These are phyloP conservation scores for Wickerhamiella dianesei DNA, from an alignment of 805 yeast genomes.

Conservation along the genomic window DNA sequence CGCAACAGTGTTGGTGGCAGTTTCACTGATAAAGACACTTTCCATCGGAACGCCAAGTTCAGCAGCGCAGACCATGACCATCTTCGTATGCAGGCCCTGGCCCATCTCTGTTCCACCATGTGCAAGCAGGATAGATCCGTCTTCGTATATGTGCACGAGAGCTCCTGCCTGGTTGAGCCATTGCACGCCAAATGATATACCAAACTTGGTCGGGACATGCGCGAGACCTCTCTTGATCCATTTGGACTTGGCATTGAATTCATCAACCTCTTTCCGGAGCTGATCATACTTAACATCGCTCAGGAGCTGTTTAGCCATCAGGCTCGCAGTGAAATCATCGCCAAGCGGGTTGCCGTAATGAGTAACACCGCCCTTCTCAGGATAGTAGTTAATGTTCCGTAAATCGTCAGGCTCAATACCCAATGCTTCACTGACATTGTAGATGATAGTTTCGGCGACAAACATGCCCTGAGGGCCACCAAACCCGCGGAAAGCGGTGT, in stretches of 20 bases:
- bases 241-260: slow-evolving; percentile 29
- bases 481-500: slow-evolving; percentile 38
- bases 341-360: slow-evolving; percentile 31
- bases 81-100: slow-evolving; percentile 36
- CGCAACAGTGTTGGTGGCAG: slow-evolving; percentile 35
- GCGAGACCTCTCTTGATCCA: slow-evolving; percentile 38
- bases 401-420: slow-evolving; percentile 30
- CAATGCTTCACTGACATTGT: slow-evolving; percentile 30
- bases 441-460: slow-evolving; percentile 30
- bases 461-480: slow-evolving; percentile 42
- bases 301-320: slow-evolving; percentile 27
- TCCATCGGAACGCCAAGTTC: slow-evolving; percentile 32
- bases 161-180: slow-evolving; percentile 39
- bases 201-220: slow-evolving; percentile 36
- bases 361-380: slow-evolving; percentile 23
- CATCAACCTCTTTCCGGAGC: slow-evolving; percentile 28
- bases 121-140: slow-evolving; percentile 34
- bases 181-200: slow-evolving; percentile 35
- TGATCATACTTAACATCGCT: slow-evolving; percentile 27
- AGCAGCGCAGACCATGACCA: slow-evolving; percentile 36
- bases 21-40: slow-evolving; percentile 32
- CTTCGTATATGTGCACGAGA: slow-evolving; percentile 33
- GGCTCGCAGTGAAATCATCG: slow-evolving; percentile 30
- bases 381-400: slow-evolving; percentile 29
- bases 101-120: slow-evolving; percentile 42